Evolutionary conservation across 352 stramenopile species (phyloP).

Genomic region (Pythium oligandrum): DNA sequence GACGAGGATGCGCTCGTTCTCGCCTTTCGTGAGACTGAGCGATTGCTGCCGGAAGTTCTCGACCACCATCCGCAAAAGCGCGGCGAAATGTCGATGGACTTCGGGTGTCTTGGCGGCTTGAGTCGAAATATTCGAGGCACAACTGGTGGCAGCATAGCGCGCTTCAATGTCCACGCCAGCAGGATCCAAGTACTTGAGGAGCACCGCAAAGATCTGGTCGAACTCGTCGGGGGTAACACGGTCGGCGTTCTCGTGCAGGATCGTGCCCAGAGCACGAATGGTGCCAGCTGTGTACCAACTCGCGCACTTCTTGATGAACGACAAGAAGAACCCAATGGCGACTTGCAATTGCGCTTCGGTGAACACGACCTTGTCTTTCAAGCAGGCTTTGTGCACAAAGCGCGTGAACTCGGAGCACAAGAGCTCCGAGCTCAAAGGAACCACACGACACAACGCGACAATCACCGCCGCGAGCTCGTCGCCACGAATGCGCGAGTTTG

Average conservation of each 20-base stretch:
- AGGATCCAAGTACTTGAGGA: constrained; percentile 71
- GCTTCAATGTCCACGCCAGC: constrained; percentile 79
- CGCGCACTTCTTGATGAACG: constrained; percentile 70
- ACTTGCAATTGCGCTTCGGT: constrained; percentile 43
- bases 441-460: constrained; percentile 43
- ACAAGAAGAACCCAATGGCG: constrained; percentile 67
- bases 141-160: constrained; percentile 82
- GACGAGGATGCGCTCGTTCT: constrained; percentile 74
- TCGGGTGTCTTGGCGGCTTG: constrained; percentile 65
- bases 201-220: constrained; percentile 60
- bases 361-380: constrained; percentile 72
- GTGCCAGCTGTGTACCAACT: constrained; percentile 68
- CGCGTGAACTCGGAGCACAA: constrained; percentile 74
- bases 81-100: constrained; percentile 62
- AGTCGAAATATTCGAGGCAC: constrained; percentile 73
- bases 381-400: constrained; percentile 75
- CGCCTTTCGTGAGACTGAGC: constrained; percentile 48
- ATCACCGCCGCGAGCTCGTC: constrained; percentile 56
- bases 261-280: constrained; percentile 64
- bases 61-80: constrained; percentile 75
- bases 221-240: constrained; percentile 46
- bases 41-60: constrained; percentile 84
- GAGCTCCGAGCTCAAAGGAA: constrained; percentile 65
- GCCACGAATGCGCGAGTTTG: constrained; percentile 60
- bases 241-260: constrained; percentile 80